Evolutionary conservation across 2,329 filamentous ascomycete species (phyloP).

Genomic region (Tolypocladium capitatum): DNA sequence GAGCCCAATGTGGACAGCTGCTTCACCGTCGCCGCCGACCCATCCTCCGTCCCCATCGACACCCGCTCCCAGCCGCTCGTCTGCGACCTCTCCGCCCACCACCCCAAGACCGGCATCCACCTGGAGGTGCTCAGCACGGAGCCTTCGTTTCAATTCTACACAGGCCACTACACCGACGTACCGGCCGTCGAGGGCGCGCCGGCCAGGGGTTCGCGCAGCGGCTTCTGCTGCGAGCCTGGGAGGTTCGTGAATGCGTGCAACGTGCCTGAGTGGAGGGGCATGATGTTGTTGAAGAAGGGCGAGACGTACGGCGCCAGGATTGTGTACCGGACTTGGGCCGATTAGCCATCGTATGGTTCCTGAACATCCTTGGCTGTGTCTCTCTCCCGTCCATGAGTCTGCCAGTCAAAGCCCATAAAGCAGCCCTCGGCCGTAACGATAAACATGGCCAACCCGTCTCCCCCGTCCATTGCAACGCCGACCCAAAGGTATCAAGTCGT

Average conservation of each 20-base stretch:
- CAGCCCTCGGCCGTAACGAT: neutral
- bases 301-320: constrained; percentile 69
- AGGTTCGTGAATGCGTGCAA: constrained; percentile 85
- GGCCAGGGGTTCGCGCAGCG: constrained; percentile 53
- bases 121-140: constrained; percentile 85
- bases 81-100: constrained; percentile 57
- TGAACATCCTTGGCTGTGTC: no score
- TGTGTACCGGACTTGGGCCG: constrained; percentile 77
- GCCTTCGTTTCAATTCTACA: constrained; percentile 95
- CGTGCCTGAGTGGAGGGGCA: constrained; percentile 62
- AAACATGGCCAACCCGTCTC: neutral
- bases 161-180: constrained; percentile 72
- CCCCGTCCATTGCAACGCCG: neutral
- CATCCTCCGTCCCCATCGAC: constrained; percentile 48
- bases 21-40: constrained; percentile 62
- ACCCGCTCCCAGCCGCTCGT: constrained; percentile 50
- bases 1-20: constrained; percentile 80
- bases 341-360: constrained; percentile 21
- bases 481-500: neutral
- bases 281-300: constrained; percentile 73
- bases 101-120: constrained; percentile 62
- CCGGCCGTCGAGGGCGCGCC: constrained; percentile 50
- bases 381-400: neutral
- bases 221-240: constrained; percentile 86
- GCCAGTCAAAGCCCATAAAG: neutral